phyloP scores from a whole-genome alignment of 192 early-diverging fungal species.

The Gamsiella multidivaricata region DNA sequence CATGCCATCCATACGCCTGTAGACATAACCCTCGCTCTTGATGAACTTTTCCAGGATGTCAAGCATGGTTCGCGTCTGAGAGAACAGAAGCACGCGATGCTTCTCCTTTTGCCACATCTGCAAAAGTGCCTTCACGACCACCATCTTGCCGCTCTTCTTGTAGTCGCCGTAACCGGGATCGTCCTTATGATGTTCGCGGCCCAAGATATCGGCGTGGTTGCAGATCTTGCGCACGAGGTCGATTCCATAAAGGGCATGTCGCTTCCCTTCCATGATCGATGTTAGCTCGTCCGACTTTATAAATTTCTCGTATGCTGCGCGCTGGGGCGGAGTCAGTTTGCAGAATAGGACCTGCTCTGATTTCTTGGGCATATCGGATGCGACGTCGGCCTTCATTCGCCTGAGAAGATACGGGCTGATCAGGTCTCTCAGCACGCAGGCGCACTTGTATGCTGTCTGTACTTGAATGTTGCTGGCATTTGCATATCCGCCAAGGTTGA shows the following conservation, averaged over 20 bases:
- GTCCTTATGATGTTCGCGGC: conserved; percentile 41
- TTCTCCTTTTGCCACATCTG: conserved; percentile 87
- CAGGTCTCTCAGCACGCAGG: conserved; percentile 87
- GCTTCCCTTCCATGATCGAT: conserved; percentile 80
- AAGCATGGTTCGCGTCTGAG: conserved; percentile 94
- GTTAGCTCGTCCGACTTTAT: conserved; percentile 79
- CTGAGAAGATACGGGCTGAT: conserved; percentile 95
- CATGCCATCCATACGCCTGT: conserved; percentile 94
- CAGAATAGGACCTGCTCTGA: conserved; percentile 94
- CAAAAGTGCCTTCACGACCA: conserved; percentile 86
- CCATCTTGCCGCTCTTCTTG: conserved; percentile 85
- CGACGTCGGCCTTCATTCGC: conserved; percentile 93
- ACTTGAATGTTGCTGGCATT: conserved; percentile 92
- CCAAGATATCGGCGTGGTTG: conserved; percentile 91
- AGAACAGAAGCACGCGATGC: conserved; percentile 92
- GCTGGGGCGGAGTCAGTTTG: conserved; percentile 81
- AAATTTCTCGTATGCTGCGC: conserved; percentile 77
- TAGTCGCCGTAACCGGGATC: conserved; percentile 72
- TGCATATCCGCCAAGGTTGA: conserved; percentile 91
- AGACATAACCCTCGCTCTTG: conserved; percentile 63
- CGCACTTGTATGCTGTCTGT: conserved; percentile 94
- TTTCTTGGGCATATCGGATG: conserved; percentile 89
- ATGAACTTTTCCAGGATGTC: conserved; percentile 92
- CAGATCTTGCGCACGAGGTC: conserved; percentile 96
- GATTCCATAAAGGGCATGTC: conserved; percentile 89